Evolutionary conservation across 1,284 basidiomycete species (phyloP), one percentile per base, ranked within the genome.

Genomic region (Mycena sp.): DNA sequence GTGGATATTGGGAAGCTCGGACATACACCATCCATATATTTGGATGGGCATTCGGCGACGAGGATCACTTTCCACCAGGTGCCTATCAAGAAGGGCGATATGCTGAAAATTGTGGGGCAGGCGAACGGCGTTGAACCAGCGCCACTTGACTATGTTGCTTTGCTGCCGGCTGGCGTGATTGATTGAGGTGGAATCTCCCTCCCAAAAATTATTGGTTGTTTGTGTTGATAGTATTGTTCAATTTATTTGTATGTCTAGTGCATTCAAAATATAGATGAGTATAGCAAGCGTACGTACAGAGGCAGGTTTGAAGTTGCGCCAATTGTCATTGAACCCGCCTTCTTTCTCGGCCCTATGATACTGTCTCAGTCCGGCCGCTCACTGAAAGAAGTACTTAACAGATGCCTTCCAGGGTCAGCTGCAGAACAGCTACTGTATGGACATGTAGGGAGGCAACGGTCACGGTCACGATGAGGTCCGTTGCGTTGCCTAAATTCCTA

Each of bases 1-100:
- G 58, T 60, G 58, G 63, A 65, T 52, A 61, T 53, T 25, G 62
- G 62, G 52, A 64, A 64, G 57, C 59, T 65, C 26, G 58, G 63
- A 26, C 63, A 65, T 51, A 57, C 63, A 37, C 63, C 63, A 32
- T 61, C 58, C 32, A 65, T 57, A 57, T 51, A 57, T 52, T 48
- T 65, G 48, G 63, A 65, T 23, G 63, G 63, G 6, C 58, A 61
- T 57, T 65, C 63, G 63, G 63, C 63, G 57, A 65, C 58, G 25
- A 37, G 63, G n/a, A 65, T 65, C 43, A 65, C 63, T 23, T 65
- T 65, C 54, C 53, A 21, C 29, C 38, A 52, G 48, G 58, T 65
- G 30, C 11, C 44, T 29, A 57, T 65, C 51, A 65, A 57, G 52
- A 51, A 57, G 21, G 63, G 58, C n/a, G 63, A 65, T 61, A 37